Conservation (phyloP, 768 basidiomycete genomes). For the Russula compacta region DNA sequence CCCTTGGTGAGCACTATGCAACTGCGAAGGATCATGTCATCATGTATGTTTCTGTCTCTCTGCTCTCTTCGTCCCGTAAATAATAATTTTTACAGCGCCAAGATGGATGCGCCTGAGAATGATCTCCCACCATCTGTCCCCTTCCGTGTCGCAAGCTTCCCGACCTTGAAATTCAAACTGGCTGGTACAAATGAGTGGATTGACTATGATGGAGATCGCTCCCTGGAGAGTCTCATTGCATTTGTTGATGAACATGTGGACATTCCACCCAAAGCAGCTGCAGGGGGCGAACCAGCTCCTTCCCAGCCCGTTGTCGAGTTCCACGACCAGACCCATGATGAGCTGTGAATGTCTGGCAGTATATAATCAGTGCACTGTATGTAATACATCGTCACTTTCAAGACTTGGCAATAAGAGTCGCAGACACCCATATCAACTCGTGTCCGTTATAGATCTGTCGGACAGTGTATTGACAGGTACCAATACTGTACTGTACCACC, state of each 20-base stretch:
- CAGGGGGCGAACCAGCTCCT: constrained; percentile 22
- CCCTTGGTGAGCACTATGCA: constrained; percentile 77
- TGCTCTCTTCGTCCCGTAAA: constrained; percentile 4
- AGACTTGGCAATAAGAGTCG: neutral
- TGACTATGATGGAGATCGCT: constrained; percentile 90
- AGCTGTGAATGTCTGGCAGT: constrained; percentile 12
- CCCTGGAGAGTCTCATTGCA: constrained; percentile 73
- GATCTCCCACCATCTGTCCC: constrained; percentile 83
- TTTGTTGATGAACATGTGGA: constrained; percentile 78
- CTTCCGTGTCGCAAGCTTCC: constrained; percentile 86
- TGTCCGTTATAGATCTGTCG: neutral
- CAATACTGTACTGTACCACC: no score
- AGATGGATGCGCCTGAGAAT: constrained; percentile 95
- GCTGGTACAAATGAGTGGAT: constrained; percentile 82
- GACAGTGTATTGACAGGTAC: no score
- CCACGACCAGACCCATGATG: constrained; percentile 19
- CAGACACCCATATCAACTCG: neutral
- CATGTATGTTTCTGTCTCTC: constrained; percentile 45
- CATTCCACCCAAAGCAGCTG: constrained; percentile 49
- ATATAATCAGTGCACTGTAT: neutral
- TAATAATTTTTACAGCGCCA: constrained; percentile 48
- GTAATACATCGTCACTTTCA: neutral
- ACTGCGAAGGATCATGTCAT: constrained; percentile 61
- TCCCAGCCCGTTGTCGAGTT: constrained; percentile 22
- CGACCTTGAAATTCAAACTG: constrained; percentile 93